Conservation (phyloP, 495 filamentous ascomycete genomes). For the Penicillium verhagenii region DNA sequence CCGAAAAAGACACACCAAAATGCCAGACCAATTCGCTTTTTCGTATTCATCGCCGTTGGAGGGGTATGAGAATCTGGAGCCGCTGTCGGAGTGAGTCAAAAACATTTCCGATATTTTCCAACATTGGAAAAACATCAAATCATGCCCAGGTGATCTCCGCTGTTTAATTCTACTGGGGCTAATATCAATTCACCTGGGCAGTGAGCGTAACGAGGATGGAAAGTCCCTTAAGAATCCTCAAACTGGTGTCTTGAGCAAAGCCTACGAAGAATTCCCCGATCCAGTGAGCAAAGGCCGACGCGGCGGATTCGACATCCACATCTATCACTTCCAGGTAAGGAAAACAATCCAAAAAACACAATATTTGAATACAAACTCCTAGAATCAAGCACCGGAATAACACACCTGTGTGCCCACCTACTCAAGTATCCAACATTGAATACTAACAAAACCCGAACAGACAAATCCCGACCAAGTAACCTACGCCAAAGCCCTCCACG, state of each 20-base stretch:
- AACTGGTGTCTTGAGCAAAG: constrained; percentile 54
- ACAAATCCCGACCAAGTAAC: constrained; percentile 57
- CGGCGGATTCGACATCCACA: constrained; percentile 73
- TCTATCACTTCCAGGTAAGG: constrained; percentile 65
- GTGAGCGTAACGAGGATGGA: constrained; percentile 56
- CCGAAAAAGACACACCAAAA: constrained; percentile 14
- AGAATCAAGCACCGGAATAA: too few relatives aligned
- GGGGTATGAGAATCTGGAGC: constrained; percentile 62
- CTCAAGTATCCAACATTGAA: neutral
- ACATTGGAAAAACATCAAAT: too few relatives aligned
- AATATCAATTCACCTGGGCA: constrained; percentile 16
- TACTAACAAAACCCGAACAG: constrained; percentile 21
- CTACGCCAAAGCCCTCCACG: constrained; percentile 70
- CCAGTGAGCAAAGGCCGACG: constrained; percentile 60
- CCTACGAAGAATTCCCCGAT: constrained; percentile 63
- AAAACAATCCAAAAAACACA: too few relatives aligned
- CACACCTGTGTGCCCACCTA: too few relatives aligned
- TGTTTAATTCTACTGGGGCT: too few relatives aligned
- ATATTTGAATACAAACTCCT: too few relatives aligned
- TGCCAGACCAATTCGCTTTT: constrained; percentile 40
- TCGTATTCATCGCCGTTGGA: constrained; percentile 64
- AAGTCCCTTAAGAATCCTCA: constrained; percentile 63
- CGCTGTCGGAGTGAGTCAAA: constrained; percentile 57
- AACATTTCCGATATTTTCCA: too few relatives aligned
- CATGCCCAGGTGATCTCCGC: too few relatives aligned